Evolutionary conservation across 108 stramenopile genomes (phyloP), one percentile per base, ranked within the genome.

Genomic region (Skeletonema potamos): DNA sequence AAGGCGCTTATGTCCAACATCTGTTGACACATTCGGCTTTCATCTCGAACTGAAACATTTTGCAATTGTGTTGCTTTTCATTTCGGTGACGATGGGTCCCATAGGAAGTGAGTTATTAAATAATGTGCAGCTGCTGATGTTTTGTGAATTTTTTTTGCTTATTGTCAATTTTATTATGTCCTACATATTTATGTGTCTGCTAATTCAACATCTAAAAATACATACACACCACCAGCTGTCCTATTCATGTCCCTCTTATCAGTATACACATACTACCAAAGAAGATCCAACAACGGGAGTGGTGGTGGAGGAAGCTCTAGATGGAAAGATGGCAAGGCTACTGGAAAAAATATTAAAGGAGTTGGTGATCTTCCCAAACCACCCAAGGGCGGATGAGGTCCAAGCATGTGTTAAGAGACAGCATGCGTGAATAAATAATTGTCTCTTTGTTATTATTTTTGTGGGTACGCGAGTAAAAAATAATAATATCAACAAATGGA

Each of bases 281-380:
- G 65, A 22, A 48, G 58, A 48, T 73, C 79, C 7, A 68, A 70
- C 26, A 60, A 64, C 10, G 58, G 65, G n/a, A n/a, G 44, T 29
- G 44, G 71, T 29, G 71, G 71, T 13, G 71, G 61, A 15, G 61
- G 70, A 0, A 29, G 64, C 2, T 22, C 48, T 4, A 54, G 48
- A n/a, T 79, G 77, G 79, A 80, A 80, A 59, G 72, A 80, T 68
- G 79, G 79, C 29, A 80, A 73, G 58, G 79, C 72, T 18, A 41
- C 62, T 10, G 79, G 79, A 64, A 30, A 65, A 26, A 80, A 80
- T 44, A 80, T 80, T 32, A 80, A 73, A 55, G 79, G 79, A 18
- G 72, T 80, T n/a, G 70, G 70, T 11, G 79, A 80, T 68, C 65
- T 80, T 30, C 79, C 79, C 1, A 80, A 80, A 51, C 55, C 76